Evolutionary conservation across 345 rosid genomes (phyloP).

Genomic region (Populus alba): DNA sequence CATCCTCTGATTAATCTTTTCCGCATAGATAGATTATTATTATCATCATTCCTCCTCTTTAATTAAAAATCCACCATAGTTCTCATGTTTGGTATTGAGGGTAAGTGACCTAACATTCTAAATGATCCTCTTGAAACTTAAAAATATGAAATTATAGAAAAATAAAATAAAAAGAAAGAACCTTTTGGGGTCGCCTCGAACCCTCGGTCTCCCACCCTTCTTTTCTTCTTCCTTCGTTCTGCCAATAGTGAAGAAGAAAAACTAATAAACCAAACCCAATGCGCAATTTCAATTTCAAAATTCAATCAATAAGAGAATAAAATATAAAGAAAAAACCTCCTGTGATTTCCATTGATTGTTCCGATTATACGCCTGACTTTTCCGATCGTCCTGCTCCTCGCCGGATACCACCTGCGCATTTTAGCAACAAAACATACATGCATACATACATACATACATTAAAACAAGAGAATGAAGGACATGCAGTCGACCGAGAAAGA

Average conservation of each 20-base stretch:
- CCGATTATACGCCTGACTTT: slow-evolving; percentile 12
- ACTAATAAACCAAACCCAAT: no score
- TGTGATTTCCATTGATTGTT: slow-evolving; percentile 24
- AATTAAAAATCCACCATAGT: no score
- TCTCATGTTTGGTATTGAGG: no score
- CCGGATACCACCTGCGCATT: slow-evolving; percentile 70
- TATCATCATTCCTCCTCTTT: no score
- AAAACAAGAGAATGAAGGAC: neutral
- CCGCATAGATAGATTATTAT: no score
- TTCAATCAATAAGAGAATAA: neutral
- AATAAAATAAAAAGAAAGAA: slow-evolving; percentile 1
- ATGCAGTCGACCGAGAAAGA: neutral
- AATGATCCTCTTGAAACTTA: no score
- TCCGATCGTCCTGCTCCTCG: slow-evolving; percentile 33
- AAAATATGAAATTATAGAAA: neutral
- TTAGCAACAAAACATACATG: neutral
- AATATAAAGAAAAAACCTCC: slow-evolving; percentile 16
- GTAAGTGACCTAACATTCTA: no score
- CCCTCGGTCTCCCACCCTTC: slow-evolving; percentile 33
- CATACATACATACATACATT: no score
- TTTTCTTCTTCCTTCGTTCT: slow-evolving; percentile 15
- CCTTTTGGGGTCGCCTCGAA: slow-evolving; percentile 41
- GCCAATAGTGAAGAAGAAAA: slow-evolving; percentile 14
- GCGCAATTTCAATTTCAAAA: neutral
- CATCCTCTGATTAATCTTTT: no score